Percentiles rank a stretch among this genome's conserved stretches.
Conservation (phyloP, 768 basidiomycete genomes). For the Mycena albidolilacea region DNA sequence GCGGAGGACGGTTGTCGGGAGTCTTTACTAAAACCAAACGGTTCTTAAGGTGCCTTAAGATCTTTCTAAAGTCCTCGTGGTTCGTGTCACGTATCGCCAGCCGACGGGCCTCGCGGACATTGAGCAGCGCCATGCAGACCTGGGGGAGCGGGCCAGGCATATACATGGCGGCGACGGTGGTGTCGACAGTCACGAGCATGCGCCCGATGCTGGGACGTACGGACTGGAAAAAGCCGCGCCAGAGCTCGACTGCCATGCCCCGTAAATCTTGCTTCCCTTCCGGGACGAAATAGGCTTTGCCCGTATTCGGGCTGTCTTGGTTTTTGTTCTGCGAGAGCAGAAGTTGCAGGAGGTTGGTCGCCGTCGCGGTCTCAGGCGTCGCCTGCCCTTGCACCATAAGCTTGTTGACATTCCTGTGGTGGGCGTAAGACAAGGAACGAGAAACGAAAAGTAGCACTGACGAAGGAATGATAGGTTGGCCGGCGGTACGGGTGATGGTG, state of each 20-base stretch:
- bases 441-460: constrained; percentile 34
- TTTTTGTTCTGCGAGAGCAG: constrained; percentile 53
- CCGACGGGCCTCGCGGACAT: constrained; percentile 42
- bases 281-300: constrained; percentile 49
- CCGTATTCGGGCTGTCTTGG: constrained; percentile 52
- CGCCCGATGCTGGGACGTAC: constrained; percentile 50
- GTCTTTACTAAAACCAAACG: constrained; percentile 43
- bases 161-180: constrained; percentile 53
- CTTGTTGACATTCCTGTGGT: constrained; percentile 21
- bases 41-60: constrained; percentile 49
- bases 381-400: constrained; percentile 8
- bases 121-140: constrained; percentile 44
- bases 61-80: constrained; percentile 37
- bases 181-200: constrained; percentile 54
- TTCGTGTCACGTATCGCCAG: constrained; percentile 39
- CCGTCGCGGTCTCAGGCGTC: constrained; percentile 44
- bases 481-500: constrained; percentile 47
- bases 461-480: constrained; percentile 47
- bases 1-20: neutral
- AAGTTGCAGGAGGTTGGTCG: constrained; percentile 52
- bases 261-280: constrained; percentile 32
- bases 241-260: constrained; percentile 46
- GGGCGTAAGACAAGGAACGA: neutral
- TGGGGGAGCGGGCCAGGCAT: constrained; percentile 37
- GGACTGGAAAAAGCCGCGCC: constrained; percentile 56